phyloP scores from a whole-genome alignment of 192 early-diverging fungal species.

The Chytriomyces confervae region DNA sequence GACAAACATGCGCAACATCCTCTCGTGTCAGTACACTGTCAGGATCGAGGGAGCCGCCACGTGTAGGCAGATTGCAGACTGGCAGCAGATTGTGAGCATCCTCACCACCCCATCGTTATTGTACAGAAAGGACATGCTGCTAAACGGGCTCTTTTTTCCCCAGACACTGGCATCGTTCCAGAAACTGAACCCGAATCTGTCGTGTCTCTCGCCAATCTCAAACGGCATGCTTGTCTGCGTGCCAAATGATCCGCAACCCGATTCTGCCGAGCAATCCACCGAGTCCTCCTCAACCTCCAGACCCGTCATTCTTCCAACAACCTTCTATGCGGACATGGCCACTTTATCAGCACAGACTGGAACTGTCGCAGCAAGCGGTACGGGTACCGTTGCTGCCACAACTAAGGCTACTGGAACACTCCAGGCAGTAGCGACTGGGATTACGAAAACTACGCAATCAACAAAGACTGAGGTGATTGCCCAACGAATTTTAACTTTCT shows the following conservation, averaged over 20 bases:
- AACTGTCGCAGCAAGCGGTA: neutral
- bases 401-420: neutral
- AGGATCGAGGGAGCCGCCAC: constrained; percentile 47
- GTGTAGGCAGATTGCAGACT: constrained; percentile 62
- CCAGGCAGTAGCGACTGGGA: neutral
- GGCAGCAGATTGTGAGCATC: neutral
- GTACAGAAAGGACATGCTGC: too few relatives aligned
- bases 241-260: neutral
- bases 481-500: too few relatives aligned
- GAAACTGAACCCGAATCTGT: neutral
- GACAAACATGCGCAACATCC: neutral
- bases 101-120: too few relatives aligned
- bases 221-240: neutral
- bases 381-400: neutral
- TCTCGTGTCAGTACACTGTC: constrained; percentile 13
- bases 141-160: too few relatives aligned
- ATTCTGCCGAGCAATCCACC: neutral
- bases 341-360: neutral
- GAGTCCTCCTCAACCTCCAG: neutral
- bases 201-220: neutral
- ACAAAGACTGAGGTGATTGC: too few relatives aligned
- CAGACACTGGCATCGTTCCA: neutral
- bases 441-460: too few relatives aligned
- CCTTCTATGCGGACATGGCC: too few relatives aligned
- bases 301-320: too few relatives aligned